Evolutionary conservation across 129 eudicot species (phyloP), one percentile per base, ranked within the genome.

Genomic region (Apium graveolens): DNA sequence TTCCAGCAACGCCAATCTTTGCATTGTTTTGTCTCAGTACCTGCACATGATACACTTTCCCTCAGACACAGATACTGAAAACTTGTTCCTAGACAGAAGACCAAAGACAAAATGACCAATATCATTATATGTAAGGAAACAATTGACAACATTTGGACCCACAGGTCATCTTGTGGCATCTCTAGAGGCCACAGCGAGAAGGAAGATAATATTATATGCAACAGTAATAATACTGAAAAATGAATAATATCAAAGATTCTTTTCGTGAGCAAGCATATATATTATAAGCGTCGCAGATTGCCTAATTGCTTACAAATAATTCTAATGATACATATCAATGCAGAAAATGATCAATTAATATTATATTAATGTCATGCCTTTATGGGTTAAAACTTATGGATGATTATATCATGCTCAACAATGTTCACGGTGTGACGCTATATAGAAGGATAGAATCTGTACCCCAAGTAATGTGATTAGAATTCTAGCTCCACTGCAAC

Each of bases 401-500:
- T 65, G 7, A 65, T 65, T 29, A 29, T 65, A 65, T 29, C 38
- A 31, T 12, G 72, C 11, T 66, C 24, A 66, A 13, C 20, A 66
- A 21, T 66, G 37, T 14, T 66, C 72, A 32, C 24, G 14, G 16
- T 44, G 2, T 12, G 48, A 44, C 48, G 0, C 20, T 39, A 38
- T 14, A 27, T 68, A 48, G 48, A 44, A 62, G 38, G 26, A 69
- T 60, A 4, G 3, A 46, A 57, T 49, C 48, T 35, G 12, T 89
- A 93, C 98, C 87, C 97, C 99, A 49, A 95, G 84, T 72, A 95
- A 85, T 37, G 99, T 91, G 81, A 95, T 85, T 91, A 95, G 80
- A 71, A 95, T 89, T 26, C 99, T 91, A 73, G 99, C 99, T 76
- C 99, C 99, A 82, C 99, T 91, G 82, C 99, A 95, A 35, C 99